Percentiles rank a stretch among this genome's conserved stretches.
phyloP scores from a whole-genome alignment of 495 filamentous ascomycete species.

The Talaromyces wortmannii region DNA sequence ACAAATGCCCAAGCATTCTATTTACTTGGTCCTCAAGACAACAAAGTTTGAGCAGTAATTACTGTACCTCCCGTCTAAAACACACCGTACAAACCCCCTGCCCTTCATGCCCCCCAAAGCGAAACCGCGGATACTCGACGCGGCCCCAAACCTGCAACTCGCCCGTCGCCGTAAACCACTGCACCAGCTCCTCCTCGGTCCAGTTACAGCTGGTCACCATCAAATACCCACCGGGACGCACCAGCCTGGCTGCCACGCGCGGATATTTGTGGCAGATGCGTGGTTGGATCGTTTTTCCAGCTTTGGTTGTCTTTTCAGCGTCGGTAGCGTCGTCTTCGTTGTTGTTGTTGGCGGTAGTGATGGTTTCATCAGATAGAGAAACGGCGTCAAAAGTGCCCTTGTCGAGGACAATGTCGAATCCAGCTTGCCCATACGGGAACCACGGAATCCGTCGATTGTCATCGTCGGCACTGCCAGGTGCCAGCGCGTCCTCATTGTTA shows the following conservation, averaged over 20 bases:
- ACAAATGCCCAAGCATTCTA: too few species aligned
- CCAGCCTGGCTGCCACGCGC: constrained; percentile 51
- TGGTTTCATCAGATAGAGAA: constrained; percentile 57
- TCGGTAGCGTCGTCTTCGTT: not conserved
- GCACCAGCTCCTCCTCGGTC: constrained; percentile 80
- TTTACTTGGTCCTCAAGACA: too few species aligned
- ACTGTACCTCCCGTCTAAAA: constrained; percentile 38
- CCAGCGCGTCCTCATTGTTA: constrained; percentile 25
- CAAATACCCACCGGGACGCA: constrained; percentile 65
- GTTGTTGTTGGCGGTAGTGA: constrained; percentile 10
- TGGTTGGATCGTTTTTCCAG: constrained; percentile 22
- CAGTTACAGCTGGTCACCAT: constrained; percentile 95
- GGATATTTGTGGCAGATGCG: constrained; percentile 70
- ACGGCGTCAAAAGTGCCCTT: constrained; percentile 98
- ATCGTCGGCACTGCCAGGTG: constrained; percentile 3
- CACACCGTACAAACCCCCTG: constrained; percentile 79
- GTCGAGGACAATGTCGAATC: constrained; percentile 86
- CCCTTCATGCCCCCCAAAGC: constrained; percentile 80
- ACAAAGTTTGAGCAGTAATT: not conserved
- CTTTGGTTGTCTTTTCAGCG: not conserved
- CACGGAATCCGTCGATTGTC: constrained; percentile 22
- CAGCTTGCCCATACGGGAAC: constrained; percentile 26
- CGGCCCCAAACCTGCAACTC: constrained; percentile 50
- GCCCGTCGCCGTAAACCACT: constrained; percentile 58
- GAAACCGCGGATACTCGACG: constrained; percentile 76